These are phyloP conservation scores for Fusarium torulosum DNA, from an alignment of 2,329 filamentous ascomycete species.

Conservation along the genomic window DNA sequence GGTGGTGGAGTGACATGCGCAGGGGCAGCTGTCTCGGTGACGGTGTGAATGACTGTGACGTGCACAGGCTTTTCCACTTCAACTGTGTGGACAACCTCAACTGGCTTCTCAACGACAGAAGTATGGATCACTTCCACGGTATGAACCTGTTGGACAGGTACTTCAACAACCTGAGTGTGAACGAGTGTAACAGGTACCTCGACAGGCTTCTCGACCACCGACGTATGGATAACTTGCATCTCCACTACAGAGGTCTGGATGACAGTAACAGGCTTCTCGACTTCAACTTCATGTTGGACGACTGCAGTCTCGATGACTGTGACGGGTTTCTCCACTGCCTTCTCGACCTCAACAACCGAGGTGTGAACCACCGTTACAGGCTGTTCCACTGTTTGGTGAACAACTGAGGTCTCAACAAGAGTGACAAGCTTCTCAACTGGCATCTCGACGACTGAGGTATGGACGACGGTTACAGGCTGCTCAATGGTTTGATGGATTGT, in stretches of 20 bases:
- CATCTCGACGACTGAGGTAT: slow-evolving; percentile 25
- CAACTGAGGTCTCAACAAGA: slow-evolving; percentile 19
- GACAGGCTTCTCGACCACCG: slow-evolving; percentile 14
- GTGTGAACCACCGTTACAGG: slow-evolving; percentile 25
- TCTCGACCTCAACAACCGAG: slow-evolving; percentile 14
- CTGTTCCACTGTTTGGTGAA: slow-evolving; percentile 3
- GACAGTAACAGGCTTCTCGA: slow-evolving; percentile 23
- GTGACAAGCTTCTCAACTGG: slow-evolving; percentile 19
- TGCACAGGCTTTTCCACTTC: slow-evolving; percentile 24
- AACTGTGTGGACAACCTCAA: slow-evolving; percentile 26
- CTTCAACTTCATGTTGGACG: neutral
- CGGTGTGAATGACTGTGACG: slow-evolving; percentile 19
- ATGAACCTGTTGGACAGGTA: slow-evolving; percentile 11
- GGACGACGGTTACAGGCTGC: slow-evolving; percentile 7
- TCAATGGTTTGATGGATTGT: neutral
- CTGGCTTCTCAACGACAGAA: slow-evolving; percentile 1
- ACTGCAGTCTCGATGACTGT: slow-evolving; percentile 14
- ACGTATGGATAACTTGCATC: slow-evolving; percentile 22
- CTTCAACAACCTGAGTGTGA: slow-evolving; percentile 3
- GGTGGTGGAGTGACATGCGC: neutral
- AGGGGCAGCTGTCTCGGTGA: slow-evolving; percentile 4
- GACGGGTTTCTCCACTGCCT: neutral
- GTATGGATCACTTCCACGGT: slow-evolving; percentile 14
- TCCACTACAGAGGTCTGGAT: slow-evolving; percentile 28
- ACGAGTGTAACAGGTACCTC: slow-evolving; percentile 20